phyloP scores from a whole-genome alignment of 2,329 filamentous ascomycete genomes.

The Falciphora oryzae region DNA sequence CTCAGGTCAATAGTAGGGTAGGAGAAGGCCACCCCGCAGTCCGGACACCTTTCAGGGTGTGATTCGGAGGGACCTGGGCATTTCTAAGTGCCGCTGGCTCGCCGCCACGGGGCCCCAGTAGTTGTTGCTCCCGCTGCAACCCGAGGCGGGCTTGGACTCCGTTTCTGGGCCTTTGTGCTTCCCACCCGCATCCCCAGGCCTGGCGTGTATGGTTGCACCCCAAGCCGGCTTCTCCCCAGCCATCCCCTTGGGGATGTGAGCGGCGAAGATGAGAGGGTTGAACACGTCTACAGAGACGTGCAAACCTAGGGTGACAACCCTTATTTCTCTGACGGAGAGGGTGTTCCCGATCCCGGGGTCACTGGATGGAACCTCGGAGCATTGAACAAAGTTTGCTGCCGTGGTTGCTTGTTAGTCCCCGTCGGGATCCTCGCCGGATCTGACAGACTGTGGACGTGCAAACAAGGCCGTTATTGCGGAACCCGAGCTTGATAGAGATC shows the following conservation, averaged over 20 bases:
- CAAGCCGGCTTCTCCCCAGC: not conserved
- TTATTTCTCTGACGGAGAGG: constrained; percentile 17
- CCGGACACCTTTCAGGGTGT: constrained; percentile 3
- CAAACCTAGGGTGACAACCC: constrained; percentile 18
- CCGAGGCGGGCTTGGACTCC: constrained; percentile 6
- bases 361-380: not conserved
- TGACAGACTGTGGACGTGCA: not conserved
- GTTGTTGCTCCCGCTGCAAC: constrained; percentile 5
- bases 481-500: not conserved
- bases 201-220: too few species aligned
- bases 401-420: not conserved
- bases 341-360: not conserved
- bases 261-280: not conserved
- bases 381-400: not conserved
- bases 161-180: not conserved
- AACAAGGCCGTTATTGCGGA: not conserved
- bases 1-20: not conserved
- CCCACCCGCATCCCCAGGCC: not conserved
- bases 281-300: not conserved
- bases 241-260: not conserved
- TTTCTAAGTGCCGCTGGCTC: constrained; percentile 7
- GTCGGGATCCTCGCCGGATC: not conserved
- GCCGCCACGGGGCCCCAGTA: not conserved
- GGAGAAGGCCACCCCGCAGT: not conserved
- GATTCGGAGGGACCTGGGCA: constrained; percentile 9